Evolutionary conservation across 768 basidiomycete genomes (phyloP).

Genomic region (Sarcomyxa edulis): DNA sequence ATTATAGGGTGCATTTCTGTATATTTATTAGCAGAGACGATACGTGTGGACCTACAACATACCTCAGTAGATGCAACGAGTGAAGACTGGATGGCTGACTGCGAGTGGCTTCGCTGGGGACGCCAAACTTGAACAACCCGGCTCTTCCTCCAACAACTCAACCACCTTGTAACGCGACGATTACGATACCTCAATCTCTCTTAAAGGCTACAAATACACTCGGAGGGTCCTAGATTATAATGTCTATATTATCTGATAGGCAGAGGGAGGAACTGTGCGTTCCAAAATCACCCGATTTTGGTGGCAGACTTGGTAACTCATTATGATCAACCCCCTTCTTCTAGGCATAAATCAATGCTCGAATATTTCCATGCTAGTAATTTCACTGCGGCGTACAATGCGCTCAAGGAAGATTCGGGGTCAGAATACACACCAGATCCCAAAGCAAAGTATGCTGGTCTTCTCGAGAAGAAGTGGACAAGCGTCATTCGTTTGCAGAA

Average conservation of each 20-base stretch:
- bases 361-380: conserved; percentile 70
- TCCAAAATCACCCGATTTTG: not conserved
- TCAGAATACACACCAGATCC: conserved; percentile 75
- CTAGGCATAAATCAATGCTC: conserved; percentile 75
- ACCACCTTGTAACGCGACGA: too few species aligned
- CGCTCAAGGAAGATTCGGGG: conserved; percentile 48
- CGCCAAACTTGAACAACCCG: too few species aligned
- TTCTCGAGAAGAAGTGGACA: conserved; percentile 98
- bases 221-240: conserved; percentile 3
- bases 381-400: conserved; percentile 57
- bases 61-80: too few species aligned
- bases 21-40: too few species aligned
- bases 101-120: too few species aligned
- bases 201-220: too few species aligned
- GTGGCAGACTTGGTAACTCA: not conserved
- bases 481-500: conserved; percentile 93
- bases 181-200: too few species aligned
- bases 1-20: too few species aligned
- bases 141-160: too few species aligned
- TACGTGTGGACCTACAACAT: too few species aligned
- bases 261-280: conserved; percentile 13
- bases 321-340: not conserved
- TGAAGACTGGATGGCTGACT: too few species aligned
- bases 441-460: conserved; percentile 78
- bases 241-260: conserved; percentile 10